These are phyloP conservation scores for Monilinia laxa DNA, from an alignment of 2,329 filamentous ascomycete genomes.

Conservation along the genomic window DNA sequence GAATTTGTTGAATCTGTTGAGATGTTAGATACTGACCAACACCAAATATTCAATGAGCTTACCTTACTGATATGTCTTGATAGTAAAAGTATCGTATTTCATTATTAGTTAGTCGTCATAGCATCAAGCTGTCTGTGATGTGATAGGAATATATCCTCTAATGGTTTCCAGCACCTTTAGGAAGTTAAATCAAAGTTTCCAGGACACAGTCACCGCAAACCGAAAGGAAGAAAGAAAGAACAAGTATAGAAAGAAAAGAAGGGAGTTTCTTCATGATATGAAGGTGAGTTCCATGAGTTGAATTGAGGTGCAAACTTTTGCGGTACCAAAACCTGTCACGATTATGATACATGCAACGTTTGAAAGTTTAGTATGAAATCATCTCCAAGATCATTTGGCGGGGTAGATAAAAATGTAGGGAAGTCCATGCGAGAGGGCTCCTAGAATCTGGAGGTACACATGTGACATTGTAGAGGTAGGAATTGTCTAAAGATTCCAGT, in stretches of 20 bases:
- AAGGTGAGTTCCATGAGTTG: background rate
- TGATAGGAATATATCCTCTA: background rate
- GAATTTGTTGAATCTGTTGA: background rate
- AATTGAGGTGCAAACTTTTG: background rate
- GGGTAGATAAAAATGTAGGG: background rate
- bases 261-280: background rate
- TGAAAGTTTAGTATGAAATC: constrained; percentile 1
- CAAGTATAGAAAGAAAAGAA: background rate
- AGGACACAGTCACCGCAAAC: background rate
- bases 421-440: background rate
- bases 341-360: constrained; percentile 13
- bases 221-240: background rate
- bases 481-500: background rate
- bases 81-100: background rate
- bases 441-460: background rate
- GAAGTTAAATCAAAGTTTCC: constrained; percentile 1
- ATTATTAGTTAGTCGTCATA: background rate
- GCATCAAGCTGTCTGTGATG: constrained; percentile 6
- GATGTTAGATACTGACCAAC: background rate
- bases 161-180: constrained; percentile 22
- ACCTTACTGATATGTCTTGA: background rate
- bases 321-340: constrained; percentile 6
- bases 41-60: background rate
- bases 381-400: background rate
- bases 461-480: background rate